Conservation (phyloP, 2,329 filamentous ascomycete species). For the Trichothecium sympodiale region DNA sequence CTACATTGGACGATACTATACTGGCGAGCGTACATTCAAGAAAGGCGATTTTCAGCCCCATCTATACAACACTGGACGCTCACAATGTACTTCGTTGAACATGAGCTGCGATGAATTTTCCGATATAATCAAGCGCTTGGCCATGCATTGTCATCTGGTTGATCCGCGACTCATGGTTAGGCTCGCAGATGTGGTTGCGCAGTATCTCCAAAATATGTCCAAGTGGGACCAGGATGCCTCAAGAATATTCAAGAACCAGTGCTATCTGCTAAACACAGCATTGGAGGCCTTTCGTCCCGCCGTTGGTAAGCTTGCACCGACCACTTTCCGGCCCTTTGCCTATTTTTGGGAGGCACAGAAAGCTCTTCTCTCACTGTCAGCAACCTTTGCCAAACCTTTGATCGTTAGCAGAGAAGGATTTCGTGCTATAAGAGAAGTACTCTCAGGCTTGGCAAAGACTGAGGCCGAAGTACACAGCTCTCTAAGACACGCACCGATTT, state of each 20-base stretch:
- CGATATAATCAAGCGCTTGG: background rate
- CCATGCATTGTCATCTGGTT: background rate
- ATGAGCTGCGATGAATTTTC: too few species aligned
- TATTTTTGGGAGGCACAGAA: slow-evolving; percentile 14
- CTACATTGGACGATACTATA: background rate
- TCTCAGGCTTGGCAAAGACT: slow-evolving; percentile 43
- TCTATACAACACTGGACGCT: too few species aligned
- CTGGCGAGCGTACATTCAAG: too few species aligned
- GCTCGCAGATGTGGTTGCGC: slow-evolving; percentile 1
- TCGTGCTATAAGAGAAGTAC: slow-evolving; percentile 39
- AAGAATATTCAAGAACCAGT: slow-evolving; percentile 3
- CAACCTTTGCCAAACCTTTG: slow-evolving; percentile 33
- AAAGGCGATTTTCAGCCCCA: too few species aligned
- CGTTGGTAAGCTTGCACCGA: background rate
- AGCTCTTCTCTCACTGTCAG: slow-evolving; percentile 39
- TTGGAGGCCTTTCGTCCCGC: slow-evolving; percentile 1
- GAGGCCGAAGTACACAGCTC: slow-evolving; percentile 36
- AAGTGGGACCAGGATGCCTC: background rate
- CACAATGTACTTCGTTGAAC: too few species aligned
- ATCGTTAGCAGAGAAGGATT: slow-evolving; percentile 41
- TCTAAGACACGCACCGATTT: slow-evolving; percentile 36
- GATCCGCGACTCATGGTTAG: slow-evolving; percentile 2
- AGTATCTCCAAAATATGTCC: slow-evolving; percentile 3
- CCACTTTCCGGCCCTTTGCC: slow-evolving; percentile 4
- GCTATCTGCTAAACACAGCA: slow-evolving; percentile 2